Evolutionary conservation across 495 filamentous ascomycete species (phyloP), one percentile per base, ranked within the genome.

Genomic region (Penicillium malachiteum): DNA sequence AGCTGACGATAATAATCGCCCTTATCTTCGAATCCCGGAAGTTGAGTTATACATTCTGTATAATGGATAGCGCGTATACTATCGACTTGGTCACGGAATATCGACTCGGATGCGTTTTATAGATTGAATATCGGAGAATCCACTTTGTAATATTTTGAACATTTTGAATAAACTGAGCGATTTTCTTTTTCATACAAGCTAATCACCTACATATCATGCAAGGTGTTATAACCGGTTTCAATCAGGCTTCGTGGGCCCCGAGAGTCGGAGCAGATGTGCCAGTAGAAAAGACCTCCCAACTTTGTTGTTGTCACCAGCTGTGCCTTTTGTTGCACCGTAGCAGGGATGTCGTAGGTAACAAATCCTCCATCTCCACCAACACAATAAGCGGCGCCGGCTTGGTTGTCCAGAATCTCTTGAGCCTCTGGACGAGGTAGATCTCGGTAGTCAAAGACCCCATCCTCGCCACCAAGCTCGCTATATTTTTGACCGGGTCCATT

Each of bases 221-320:
- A 68, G 8, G 86, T 83, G 57, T 83, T 84, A 66, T 89, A 92
- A 21, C 88, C 88, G 3, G 87, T 82, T 42, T 87, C 82, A 45
- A 95, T 81, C 62, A 96, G 68, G 70, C 90, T 94, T 56, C 87
- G 74, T 37, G 81, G 74, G 42, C 80, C 84, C 57, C 80, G 80
- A 5, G 81, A 79, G 71, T 96, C 92, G 3, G 83, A 88, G 16
- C 87, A 87, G n/a, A 90, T 91, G 50, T 88, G 88, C 92, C 91
- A 96, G 70, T 92, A 96, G 67, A 95, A 96, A 35, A 96, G 71
- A 0, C 92, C 92, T 13, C 87, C 92, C 0, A 96, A 80, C 18
- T 84, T 82, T 55, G 85, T 84, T 56, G 87, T 80, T 58, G 84
- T 91, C 65, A 86, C 92, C 63, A 85, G 94, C n/a, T 79, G 71